Percentiles rank a stretch among this genome's conserved stretches.
Conservation (phyloP, 768 basidiomycete species). For the Cystobasidium ongulense region DNA sequence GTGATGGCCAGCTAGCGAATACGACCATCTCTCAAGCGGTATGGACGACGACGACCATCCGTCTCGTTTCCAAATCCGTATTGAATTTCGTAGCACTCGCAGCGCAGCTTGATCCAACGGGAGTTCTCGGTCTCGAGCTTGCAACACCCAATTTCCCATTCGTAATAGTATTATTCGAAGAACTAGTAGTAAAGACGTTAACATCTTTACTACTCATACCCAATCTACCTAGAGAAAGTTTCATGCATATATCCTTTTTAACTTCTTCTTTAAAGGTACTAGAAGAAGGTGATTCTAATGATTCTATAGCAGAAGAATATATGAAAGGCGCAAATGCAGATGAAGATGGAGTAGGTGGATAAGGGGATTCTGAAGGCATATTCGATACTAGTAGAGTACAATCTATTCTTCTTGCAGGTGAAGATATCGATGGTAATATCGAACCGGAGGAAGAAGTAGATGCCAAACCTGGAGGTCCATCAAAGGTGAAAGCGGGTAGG, state of each 20-base stretch:
- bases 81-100: neutral
- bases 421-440: neutral
- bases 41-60: conserved; percentile 11
- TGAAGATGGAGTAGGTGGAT: conserved; percentile 5
- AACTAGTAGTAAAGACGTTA: neutral
- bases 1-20: too few relatives aligned
- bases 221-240: neutral
- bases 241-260: neutral
- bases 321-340: neutral
- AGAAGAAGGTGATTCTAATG: conserved; percentile 20
- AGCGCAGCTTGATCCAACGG: neutral
- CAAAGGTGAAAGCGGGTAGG: neutral
- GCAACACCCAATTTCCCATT: neutral
- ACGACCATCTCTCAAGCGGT: neutral
- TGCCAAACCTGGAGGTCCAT: neutral
- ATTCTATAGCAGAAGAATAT: neutral
- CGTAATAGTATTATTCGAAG: neutral
- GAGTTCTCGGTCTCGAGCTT: neutral
- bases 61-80: neutral
- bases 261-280: conserved; percentile 16
- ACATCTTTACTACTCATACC: conserved; percentile 10
- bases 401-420: neutral
- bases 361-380: neutral
- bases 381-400: neutral
- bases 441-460: neutral